Conservation (phyloP, 257 asterid genomes). For the Mentha longifolia region DNA sequence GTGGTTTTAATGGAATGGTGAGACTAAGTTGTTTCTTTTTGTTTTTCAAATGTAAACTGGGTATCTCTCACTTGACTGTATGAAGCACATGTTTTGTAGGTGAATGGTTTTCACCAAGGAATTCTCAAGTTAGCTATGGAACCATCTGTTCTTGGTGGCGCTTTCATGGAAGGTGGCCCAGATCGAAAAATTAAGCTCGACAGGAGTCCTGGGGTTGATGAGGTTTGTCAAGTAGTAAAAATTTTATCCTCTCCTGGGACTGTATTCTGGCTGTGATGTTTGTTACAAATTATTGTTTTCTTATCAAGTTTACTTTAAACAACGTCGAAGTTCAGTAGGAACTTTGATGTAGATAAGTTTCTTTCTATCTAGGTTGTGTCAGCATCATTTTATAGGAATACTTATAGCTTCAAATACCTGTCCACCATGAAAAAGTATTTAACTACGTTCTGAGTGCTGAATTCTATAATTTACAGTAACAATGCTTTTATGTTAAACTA, state of each 20-base stretch:
- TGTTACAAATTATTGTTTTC: not conserved
- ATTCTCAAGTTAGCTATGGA: constrained; percentile 93
- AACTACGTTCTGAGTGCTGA: constrained; percentile 23
- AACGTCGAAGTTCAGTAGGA: not conserved
- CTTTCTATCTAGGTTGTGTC: not conserved
- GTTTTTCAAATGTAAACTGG: constrained; percentile 22
- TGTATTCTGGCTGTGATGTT: constrained; percentile 3
- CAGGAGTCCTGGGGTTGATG: constrained; percentile 95
- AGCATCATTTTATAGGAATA: not conserved
- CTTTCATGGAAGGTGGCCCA: constrained; percentile 96
- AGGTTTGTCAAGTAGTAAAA: constrained; percentile 51
- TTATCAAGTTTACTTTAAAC: not conserved
- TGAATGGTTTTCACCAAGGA: constrained; percentile 91
- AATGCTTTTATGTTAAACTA: constrained; percentile 12
- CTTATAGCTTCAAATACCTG: not conserved
- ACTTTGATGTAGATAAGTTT: not conserved
- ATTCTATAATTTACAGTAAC: not conserved
- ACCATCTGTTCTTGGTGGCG: constrained; percentile 82
- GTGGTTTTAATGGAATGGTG: constrained; percentile 91
- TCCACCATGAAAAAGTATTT: not conserved
- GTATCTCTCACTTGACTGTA: constrained; percentile 31
- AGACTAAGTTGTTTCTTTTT: constrained; percentile 32
- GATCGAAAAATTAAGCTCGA: constrained; percentile 89
- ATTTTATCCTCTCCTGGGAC: constrained; percentile 9
- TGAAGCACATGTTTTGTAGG: constrained; percentile 46